A percentile compares a stretch with the other conserved stretches of the same genome.
phyloP scores from a whole-genome alignment of 176 grass and related monocot species.

The Oryza brachyantha region DNA sequence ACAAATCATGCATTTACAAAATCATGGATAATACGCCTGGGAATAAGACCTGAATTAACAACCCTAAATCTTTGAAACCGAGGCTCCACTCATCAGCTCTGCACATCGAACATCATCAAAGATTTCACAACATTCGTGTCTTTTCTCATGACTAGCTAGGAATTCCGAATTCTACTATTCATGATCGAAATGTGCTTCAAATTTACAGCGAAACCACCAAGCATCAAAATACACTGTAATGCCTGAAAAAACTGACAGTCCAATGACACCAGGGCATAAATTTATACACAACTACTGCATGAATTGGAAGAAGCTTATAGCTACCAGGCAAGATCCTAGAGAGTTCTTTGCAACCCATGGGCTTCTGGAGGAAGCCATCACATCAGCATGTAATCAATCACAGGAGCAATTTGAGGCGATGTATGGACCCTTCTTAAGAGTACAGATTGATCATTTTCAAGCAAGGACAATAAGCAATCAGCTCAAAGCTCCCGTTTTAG shows the following conservation, averaged over 20 bases:
- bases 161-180: not conserved
- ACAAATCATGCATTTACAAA: too few species aligned
- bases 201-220: slow-evolving; percentile 13
- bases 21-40: not conserved
- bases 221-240: not conserved
- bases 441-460: not conserved
- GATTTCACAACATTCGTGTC: not conserved
- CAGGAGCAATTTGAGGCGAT: slow-evolving; percentile 21
- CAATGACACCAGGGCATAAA: slow-evolving; percentile 6
- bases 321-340: not conserved
- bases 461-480: slow-evolving; percentile 9
- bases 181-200: not conserved
- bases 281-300: slow-evolving; percentile 26
- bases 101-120: not conserved
- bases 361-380: not conserved
- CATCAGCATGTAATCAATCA: not conserved
- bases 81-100: not conserved
- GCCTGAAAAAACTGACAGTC: not conserved
- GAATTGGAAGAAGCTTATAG: not conserved
- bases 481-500: slow-evolving; percentile 76
- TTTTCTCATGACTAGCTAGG: not conserved
- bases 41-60: not conserved
- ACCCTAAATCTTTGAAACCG: not conserved
- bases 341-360: not conserved
- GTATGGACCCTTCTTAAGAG: slow-evolving; percentile 8